phyloP scores from a whole-genome alignment of 257 asterid genomes.

The Jacaranda mimosifolia region DNA sequence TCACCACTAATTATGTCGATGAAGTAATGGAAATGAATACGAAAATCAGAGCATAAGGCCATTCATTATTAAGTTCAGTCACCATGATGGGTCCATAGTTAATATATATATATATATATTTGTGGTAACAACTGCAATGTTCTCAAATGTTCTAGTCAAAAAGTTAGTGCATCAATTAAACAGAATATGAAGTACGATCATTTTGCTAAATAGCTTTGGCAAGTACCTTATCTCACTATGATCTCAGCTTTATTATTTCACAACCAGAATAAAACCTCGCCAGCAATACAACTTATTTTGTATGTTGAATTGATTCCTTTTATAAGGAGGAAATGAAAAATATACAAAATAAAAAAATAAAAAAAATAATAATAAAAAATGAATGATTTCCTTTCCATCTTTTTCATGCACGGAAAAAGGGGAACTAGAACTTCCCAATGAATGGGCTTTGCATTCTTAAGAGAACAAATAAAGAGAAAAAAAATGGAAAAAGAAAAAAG shows the following conservation, averaged over 20 bases:
- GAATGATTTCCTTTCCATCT: background rate
- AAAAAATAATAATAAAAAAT: too few species aligned
- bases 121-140: background rate
- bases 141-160: constrained; percentile 3
- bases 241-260: background rate
- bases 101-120: background rate
- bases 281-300: background rate
- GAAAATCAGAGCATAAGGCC: background rate
- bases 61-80: background rate
- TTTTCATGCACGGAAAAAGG: background rate
- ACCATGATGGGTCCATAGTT: background rate
- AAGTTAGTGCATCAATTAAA: background rate
- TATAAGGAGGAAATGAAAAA: background rate
- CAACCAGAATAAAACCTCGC: background rate
- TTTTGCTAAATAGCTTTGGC: background rate
- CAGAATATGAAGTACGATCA: background rate
- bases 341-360: too few species aligned
- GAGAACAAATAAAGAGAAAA: background rate
- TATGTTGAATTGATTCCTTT: background rate
- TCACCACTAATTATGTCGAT: background rate
- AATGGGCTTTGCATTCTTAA: background rate
- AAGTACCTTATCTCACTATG: background rate
- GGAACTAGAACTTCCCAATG: background rate
- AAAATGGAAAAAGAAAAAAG: background rate
- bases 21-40: background rate